A percentile compares a stretch with the other conserved stretches of the same genome.
phyloP scores from a whole-genome alignment of 1,139 yeast species.

The Trichomonascaceae sp. region DNA sequence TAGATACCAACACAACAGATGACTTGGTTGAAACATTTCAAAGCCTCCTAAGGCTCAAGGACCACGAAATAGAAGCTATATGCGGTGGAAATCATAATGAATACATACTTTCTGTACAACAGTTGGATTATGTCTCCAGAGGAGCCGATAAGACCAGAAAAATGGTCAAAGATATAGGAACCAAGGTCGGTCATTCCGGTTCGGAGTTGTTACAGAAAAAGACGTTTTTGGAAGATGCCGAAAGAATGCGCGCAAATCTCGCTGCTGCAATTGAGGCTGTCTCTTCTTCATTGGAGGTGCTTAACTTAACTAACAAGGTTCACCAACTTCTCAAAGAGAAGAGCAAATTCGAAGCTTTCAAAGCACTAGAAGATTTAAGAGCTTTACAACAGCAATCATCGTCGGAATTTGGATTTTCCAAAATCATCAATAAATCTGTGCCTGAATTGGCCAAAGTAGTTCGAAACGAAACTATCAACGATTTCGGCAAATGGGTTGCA shows the following conservation, averaged over 20 bases:
- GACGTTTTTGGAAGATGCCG: conserved; percentile 26
- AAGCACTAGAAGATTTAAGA: conserved; percentile 68
- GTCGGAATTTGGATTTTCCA: conserved; percentile 70
- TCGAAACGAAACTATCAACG: conserved; percentile 69
- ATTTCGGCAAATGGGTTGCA: conserved; percentile 65
- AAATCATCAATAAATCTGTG: conserved; percentile 52
- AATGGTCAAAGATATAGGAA: conserved; percentile 47
- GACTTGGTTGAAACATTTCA: conserved; percentile 53
- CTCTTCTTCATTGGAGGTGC: conserved; percentile 63
- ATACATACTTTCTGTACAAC: conserved; percentile 45
- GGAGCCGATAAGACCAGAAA: conserved; percentile 50
- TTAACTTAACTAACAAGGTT: conserved; percentile 80
- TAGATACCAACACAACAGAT: conserved; percentile 49
- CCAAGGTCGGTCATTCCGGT: conserved; percentile 57
- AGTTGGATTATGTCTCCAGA: conserved; percentile 50
- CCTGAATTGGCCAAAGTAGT: conserved; percentile 74
- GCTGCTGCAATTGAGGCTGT: conserved; percentile 34
- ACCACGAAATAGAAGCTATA: conserved; percentile 55
- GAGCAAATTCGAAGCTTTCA: conserved; percentile 81
- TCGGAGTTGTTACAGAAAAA: conserved; percentile 50
- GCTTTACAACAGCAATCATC: conserved; percentile 63
- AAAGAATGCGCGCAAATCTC: conserved; percentile 29
- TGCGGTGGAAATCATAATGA: conserved; percentile 58
- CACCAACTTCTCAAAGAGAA: conserved; percentile 71
- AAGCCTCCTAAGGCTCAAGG: conserved; percentile 52